These are phyloP conservation scores for Eragrostis tef DNA, from an alignment of 202 grass and related monocot species.

Conservation along the genomic window DNA sequence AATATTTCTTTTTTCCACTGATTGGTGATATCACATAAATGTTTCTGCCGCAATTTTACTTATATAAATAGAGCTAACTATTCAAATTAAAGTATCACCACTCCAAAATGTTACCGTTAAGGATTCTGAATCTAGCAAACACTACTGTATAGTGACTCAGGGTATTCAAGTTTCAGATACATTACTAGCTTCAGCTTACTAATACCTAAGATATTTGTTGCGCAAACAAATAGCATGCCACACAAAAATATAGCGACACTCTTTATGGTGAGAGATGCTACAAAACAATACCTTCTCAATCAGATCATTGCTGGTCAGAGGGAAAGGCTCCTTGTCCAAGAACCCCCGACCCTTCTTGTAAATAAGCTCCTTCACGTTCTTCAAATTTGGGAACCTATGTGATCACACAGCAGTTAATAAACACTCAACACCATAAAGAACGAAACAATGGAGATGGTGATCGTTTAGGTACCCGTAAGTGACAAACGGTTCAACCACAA, in stretches of 20 bases:
- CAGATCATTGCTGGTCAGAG: constrained; percentile 82
- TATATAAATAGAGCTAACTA: not conserved
- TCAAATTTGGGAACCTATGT: constrained; percentile 69
- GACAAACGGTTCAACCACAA: constrained; percentile 72
- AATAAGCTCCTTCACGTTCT: constrained; percentile 84
- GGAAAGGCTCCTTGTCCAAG: constrained; percentile 64
- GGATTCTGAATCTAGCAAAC: not conserved
- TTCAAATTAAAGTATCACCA: not conserved
- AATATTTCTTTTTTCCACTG: not conserved
- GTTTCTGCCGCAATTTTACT: not conserved
- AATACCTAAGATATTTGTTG: not conserved
- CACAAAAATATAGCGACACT: not conserved
- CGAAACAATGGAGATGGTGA: not conserved
- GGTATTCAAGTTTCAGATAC: not conserved
- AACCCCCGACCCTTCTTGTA: constrained; percentile 82
- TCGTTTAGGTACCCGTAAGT: constrained; percentile 79
- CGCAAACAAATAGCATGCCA: not conserved
- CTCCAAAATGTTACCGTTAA: not conserved
- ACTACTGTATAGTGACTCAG: not conserved
- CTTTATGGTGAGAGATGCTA: not conserved
- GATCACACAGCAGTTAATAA: not conserved
- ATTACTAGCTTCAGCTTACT: not conserved
- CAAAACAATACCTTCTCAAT: constrained; percentile 67
- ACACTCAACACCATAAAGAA: not conserved
- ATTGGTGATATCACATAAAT: not conserved